These are phyloP conservation scores for Yarrowia keelungensis DNA, from an alignment of 805 yeast genomes.

Conservation along the genomic window DNA sequence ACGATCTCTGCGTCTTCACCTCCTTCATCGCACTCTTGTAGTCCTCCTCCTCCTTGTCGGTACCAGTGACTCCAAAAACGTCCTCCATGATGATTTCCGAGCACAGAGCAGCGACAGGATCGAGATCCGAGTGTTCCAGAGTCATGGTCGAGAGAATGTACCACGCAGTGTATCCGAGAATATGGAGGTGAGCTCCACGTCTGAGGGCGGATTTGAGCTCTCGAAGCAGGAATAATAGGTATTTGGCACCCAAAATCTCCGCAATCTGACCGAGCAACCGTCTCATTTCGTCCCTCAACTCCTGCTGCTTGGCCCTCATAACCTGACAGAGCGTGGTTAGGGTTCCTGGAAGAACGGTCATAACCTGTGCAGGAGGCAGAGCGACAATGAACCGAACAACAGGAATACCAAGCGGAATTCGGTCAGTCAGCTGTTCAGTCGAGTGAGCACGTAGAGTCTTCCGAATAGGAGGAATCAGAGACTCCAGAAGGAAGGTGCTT, in stretches of 20 bases:
- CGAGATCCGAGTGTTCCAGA: constrained; percentile 71
- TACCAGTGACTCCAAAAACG: constrained; percentile 87
- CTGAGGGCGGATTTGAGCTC: constrained; percentile 81
- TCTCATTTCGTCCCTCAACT: constrained; percentile 84
- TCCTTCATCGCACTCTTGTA: constrained; percentile 86
- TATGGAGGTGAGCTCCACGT: constrained; percentile 92
- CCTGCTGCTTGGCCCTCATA: constrained; percentile 83
- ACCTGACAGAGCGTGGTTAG: constrained; percentile 89
- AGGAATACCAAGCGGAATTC: constrained; percentile 85
- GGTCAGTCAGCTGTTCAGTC: constrained; percentile 58
- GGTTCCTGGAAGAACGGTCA: constrained; percentile 74
- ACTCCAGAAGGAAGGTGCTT: constrained; percentile 60
- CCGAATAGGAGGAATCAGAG: constrained; percentile 66
- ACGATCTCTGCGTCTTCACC: constrained; percentile 86
- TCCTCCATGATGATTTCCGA: constrained; percentile 88
- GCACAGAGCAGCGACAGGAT: constrained; percentile 63
- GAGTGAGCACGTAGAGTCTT: constrained; percentile 59
- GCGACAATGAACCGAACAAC: constrained; percentile 70
- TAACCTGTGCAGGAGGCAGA: constrained; percentile 62
- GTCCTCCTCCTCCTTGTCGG: constrained; percentile 94
- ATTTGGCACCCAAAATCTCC: constrained; percentile 69
- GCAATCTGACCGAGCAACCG: constrained; percentile 73
- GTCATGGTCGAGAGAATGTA: constrained; percentile 64
- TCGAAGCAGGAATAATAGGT: constrained; percentile 73
- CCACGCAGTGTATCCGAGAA: constrained; percentile 87